phyloP scores from a whole-genome alignment of 768 basidiomycete genomes.

The Mrakia frigida region DNA sequence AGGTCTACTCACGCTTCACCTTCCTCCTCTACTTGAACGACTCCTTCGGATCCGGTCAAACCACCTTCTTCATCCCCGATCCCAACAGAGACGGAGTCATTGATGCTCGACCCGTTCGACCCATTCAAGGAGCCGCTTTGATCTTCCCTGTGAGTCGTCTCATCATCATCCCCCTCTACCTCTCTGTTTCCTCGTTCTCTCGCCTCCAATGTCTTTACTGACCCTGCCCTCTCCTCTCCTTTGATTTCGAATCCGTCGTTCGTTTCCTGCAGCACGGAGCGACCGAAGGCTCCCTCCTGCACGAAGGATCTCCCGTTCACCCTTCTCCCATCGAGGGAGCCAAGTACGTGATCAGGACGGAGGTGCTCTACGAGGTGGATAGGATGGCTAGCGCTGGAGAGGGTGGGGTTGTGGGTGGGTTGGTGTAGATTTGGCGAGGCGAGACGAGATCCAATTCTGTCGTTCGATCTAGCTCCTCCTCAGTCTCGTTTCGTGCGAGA shows the following conservation, averaged over 20 bases:
- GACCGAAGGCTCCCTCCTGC: slow-evolving; percentile 43
- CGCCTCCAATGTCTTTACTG: neutral
- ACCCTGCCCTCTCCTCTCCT: neutral
- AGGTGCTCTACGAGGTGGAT: slow-evolving; percentile 33
- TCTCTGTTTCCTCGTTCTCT: neutral
- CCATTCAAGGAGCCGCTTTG: slow-evolving; percentile 51
- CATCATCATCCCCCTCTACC: neutral
- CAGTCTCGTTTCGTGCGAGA: too few relatives aligned
- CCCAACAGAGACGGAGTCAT: slow-evolving; percentile 47
- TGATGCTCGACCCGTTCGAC: slow-evolving; percentile 52
- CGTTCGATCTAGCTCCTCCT: too few relatives aligned
- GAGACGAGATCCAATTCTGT: too few relatives aligned
- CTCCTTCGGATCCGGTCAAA: slow-evolving; percentile 47
- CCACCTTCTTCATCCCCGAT: slow-evolving; percentile 56
- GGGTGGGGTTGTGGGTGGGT: slow-evolving; percentile 27
- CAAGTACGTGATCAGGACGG: slow-evolving; percentile 45
- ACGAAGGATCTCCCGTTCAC: slow-evolving; percentile 44
- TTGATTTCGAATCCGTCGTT: too few relatives aligned
- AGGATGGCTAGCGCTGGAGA: slow-evolving; percentile 29
- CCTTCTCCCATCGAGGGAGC: slow-evolving; percentile 37
- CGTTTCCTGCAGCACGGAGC: slow-evolving; percentile 39
- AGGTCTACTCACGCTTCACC: slow-evolving; percentile 31
- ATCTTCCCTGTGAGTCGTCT: slow-evolving; percentile 48
- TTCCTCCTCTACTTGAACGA: slow-evolving; percentile 49
- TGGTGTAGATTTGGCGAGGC: too few relatives aligned